Evolutionary conservation across 176 grass and related monocot genomes (phyloP), one percentile per base, ranked within the genome.

Genomic region (Musa schizocarpa): DNA sequence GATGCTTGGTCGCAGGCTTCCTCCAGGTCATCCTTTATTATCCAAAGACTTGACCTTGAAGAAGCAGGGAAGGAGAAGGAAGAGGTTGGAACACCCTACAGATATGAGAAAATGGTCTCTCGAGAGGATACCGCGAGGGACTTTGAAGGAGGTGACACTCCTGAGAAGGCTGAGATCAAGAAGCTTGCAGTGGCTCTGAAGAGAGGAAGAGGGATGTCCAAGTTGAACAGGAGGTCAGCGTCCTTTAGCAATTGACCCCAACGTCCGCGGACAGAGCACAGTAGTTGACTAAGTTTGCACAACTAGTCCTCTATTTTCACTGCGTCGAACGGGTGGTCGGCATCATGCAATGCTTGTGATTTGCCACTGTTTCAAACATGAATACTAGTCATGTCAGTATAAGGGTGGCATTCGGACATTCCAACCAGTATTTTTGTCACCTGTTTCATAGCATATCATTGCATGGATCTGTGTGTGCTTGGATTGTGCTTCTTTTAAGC

Each of bases 111-210:
- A 1, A 82, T 63, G 20, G 26, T 53, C 27, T 82, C 76, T 25
- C 56, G 71, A 80, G 80, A 81, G 19, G 80, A 74, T 26, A 74
- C 34, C 52, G 55, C 74, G 48, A 76, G 51, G 72, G 64, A 77
- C 54, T 81, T 77, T 14, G 74, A 13, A 5, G 54, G 56, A 64
- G 48, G 73, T 49, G 34, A 23, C n/a, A 79, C 78, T 76, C 74
- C 87, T 59, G 90, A 89, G 68, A 56, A 78, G 67, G 67, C 43
- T 0, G 80, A 87, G 80, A 77, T 93, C 16, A 83, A 74, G 65
- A 93, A 93, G 77, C 85, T 85, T 50, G 90, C 90, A 0, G 80
- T 85, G 62, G 90, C 80, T 29, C 62, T 89, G 50, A 71, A 69
- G 63, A 81, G 65, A 63, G 79, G 87, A 56, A 83, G 85, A 77